phyloP scores from a whole-genome alignment of 768 basidiomycete genomes.

The Lentinula raphanica region DNA sequence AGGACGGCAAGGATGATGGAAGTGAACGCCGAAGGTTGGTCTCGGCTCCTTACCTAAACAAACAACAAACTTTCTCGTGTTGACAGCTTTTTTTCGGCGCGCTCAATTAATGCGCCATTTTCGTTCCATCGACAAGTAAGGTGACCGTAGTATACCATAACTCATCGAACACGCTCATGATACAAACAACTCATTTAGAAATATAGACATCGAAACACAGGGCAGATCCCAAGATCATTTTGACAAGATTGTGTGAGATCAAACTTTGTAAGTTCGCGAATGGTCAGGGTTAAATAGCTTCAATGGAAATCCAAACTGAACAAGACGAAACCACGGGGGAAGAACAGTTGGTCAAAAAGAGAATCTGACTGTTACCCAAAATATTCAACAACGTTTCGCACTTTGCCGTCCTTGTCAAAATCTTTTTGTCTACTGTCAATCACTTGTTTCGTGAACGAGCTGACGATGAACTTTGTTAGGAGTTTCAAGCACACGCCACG shows the following conservation, averaged over 20 bases:
- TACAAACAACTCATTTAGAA: background rate
- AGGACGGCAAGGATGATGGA: background rate
- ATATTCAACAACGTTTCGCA: constrained; percentile 39
- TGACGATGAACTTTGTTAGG: constrained; percentile 19
- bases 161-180: background rate
- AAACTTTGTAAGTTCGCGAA: background rate
- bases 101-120: background rate
- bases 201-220: background rate
- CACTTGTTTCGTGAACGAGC: constrained; percentile 52
- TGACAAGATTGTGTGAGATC: background rate
- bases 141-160: background rate
- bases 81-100: background rate
- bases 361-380: constrained; percentile 29
- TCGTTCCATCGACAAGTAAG: background rate
- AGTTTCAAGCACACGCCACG: background rate
- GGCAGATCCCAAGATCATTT: background rate
- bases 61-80: background rate
- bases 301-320: background rate
- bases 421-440: constrained; percentile 33
- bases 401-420: constrained; percentile 15
- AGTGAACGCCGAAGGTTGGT: background rate
- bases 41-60: constrained; percentile 1
- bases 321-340: background rate
- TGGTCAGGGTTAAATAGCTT: background rate
- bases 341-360: background rate